phyloP scores from a whole-genome alignment of 768 basidiomycete species.

The Amanita jacksonii region DNA sequence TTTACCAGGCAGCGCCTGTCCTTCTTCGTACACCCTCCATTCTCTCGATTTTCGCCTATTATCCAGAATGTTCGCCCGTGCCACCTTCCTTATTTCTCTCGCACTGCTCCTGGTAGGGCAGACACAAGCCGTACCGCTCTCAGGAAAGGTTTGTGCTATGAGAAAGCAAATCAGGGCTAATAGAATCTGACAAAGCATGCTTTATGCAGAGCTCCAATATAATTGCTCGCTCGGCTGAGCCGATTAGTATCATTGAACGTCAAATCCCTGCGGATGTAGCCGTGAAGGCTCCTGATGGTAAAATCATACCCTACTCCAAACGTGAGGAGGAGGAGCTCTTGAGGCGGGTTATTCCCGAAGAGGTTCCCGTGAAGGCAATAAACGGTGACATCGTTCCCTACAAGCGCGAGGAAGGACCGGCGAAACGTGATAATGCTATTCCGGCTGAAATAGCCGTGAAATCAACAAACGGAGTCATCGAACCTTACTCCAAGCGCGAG shows the following conservation, averaged over 20 bases:
- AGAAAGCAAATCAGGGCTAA: too few relatives aligned
- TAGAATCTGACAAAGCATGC: background rate
- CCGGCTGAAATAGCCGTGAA: conserved; percentile 21
- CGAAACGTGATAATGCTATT: conserved; percentile 16
- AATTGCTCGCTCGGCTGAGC: conserved; percentile 12
- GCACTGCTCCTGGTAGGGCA: conserved; percentile 35
- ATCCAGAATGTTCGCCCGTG: conserved; percentile 39
- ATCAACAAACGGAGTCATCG: conserved; percentile 19
- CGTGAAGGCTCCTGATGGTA: conserved; percentile 16
- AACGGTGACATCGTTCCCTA: too few relatives aligned
- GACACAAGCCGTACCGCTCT: conserved; percentile 35
- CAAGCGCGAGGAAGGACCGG: background rate
- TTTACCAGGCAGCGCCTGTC: background rate
- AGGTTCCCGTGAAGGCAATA: background rate
- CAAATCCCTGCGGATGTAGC: conserved; percentile 16
- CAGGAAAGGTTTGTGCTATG: conserved; percentile 35
- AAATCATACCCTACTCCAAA: conserved; percentile 15
- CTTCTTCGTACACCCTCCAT: background rate
- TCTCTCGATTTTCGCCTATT: background rate
- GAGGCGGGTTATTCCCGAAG: conserved; percentile 11
- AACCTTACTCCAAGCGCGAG: too few relatives aligned
- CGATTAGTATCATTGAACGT: conserved; percentile 13
- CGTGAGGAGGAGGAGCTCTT: conserved; percentile 5
- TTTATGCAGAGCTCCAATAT: background rate
- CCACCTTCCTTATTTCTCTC: conserved; percentile 28